phyloP scores from a whole-genome alignment of 441 rosid genomes.

The Eutrema salsugineum region DNA sequence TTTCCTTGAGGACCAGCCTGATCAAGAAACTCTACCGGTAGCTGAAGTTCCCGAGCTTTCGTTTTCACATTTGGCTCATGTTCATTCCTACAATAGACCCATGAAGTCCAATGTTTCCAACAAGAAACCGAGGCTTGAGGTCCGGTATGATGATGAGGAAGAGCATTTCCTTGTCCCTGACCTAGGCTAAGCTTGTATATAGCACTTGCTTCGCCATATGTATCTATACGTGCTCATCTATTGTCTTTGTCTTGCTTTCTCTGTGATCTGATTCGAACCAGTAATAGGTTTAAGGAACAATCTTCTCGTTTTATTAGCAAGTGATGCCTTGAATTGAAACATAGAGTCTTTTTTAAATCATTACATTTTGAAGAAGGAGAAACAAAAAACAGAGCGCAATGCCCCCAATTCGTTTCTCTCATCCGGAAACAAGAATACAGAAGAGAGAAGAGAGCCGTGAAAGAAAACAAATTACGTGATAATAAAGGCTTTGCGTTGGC shows the following conservation, averaged over 20 bases:
- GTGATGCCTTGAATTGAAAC: conserved; percentile 13
- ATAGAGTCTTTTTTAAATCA: conserved; percentile 4
- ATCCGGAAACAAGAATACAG: conserved; percentile 16
- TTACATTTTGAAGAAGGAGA: conserved; percentile 16
- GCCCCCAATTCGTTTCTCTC: conserved; percentile 1
- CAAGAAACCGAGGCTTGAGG: conserved; percentile 82
- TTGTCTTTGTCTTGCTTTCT: background rate
- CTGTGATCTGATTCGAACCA: background rate
- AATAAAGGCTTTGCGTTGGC: background rate
- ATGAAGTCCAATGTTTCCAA: conserved; percentile 47
- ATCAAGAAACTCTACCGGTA: conserved; percentile 64
- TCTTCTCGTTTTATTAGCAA: conserved; percentile 20
- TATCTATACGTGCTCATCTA: background rate
- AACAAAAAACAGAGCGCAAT: conserved; percentile 13
- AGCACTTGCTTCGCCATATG: background rate
- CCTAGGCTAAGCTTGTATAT: conserved; percentile 52
- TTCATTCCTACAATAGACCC: conserved; percentile 38
- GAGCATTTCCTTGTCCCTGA: conserved; percentile 88
- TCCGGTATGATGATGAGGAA: conserved; percentile 45
- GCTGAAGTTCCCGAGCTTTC: conserved; percentile 96
- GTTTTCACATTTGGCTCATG: conserved; percentile 32
- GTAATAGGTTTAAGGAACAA: background rate
- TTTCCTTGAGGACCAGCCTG: conserved; percentile 56
- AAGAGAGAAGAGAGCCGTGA: background rate
- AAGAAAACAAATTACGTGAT: background rate